Percentiles rank a stretch among this genome's conserved stretches.
phyloP scores from a whole-genome alignment of 768 basidiomycete genomes.

The Russula olivacea region DNA sequence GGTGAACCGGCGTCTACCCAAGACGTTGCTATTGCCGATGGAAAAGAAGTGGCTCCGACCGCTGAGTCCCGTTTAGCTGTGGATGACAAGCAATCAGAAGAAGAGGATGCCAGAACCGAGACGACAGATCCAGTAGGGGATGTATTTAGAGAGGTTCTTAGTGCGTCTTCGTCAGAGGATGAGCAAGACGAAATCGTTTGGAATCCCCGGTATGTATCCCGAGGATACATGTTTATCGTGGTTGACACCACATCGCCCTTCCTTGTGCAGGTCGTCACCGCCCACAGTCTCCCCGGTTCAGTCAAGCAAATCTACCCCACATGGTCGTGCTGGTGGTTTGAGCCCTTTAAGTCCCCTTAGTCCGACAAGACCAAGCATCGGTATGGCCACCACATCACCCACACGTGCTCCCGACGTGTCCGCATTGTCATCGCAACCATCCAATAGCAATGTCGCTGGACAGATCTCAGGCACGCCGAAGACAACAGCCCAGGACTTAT shows the following conservation, averaged over 20 bases:
- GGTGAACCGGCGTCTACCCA: background rate
- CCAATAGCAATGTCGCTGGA: slow-evolving; percentile 7
- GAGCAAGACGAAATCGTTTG: slow-evolving; percentile 73
- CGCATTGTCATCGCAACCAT: slow-evolving; percentile 23
- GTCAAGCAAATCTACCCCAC: slow-evolving; percentile 15
- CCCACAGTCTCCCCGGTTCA: slow-evolving; percentile 11
- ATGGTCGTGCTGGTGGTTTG: slow-evolving; percentile 3
- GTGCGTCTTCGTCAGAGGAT: slow-evolving; percentile 41
- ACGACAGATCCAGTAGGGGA: slow-evolving; percentile 73
- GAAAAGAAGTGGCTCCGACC: background rate
- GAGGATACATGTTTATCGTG: background rate
- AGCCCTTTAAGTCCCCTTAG: slow-evolving; percentile 20
- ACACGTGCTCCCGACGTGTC: slow-evolving; percentile 24
- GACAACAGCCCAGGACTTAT: slow-evolving; percentile 63
- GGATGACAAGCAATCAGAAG: slow-evolving; percentile 30
- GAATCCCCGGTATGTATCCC: slow-evolving; percentile 49
- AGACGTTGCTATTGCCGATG: background rate
- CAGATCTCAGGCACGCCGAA: slow-evolving; percentile 25
- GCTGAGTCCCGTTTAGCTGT: slow-evolving; percentile 19
- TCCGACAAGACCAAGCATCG: slow-evolving; percentile 10
- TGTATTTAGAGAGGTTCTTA: slow-evolving; percentile 50
- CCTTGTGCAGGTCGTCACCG: slow-evolving; percentile 12
- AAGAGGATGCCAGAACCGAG: slow-evolving; percentile 61
- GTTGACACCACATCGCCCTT: background rate
- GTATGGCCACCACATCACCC: slow-evolving; percentile 32